A percentile compares a stretch with the other conserved stretches of the same genome.
phyloP scores from a whole-genome alignment of 768 basidiomycete genomes.

The Trametes villosa region DNA sequence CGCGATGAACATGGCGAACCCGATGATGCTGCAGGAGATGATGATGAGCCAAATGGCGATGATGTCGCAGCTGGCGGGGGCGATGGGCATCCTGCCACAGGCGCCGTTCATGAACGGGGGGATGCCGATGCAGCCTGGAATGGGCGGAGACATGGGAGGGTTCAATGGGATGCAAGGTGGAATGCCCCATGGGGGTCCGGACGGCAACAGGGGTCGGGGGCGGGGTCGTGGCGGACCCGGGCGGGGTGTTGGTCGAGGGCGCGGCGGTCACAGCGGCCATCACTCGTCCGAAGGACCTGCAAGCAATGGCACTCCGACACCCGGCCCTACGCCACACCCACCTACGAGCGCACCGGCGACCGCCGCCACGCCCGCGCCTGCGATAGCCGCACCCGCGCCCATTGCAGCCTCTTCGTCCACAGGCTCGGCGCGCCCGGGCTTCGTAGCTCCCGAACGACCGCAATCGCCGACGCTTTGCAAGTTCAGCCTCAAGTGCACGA shows the following conservation, averaged over 20 bases:
- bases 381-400: conserved; percentile 29
- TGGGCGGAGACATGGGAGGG: conserved; percentile 46
- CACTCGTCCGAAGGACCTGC: conserved; percentile 22
- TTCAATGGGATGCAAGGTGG: conserved; percentile 37
- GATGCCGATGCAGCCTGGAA: conserved; percentile 60
- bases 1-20: conserved; percentile 62
- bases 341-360: conserved; percentile 25
- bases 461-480: conserved; percentile 94
- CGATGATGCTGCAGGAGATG: conserved; percentile 82
- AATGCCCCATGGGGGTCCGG: conserved; percentile 52
- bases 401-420: conserved; percentile 18
- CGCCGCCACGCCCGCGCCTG: conserved; percentile 23
- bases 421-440: conserved; percentile 44
- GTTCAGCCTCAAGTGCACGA: conserved; percentile 89
- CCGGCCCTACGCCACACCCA: neutral
- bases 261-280: conserved; percentile 28
- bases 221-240: conserved; percentile 35
- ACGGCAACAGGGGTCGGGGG: conserved; percentile 25
- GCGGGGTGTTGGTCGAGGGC: conserved; percentile 25
- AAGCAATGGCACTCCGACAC: conserved; percentile 17
- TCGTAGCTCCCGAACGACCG: conserved; percentile 73
- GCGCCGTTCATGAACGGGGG: conserved; percentile 63
- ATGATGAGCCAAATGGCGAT: conserved; percentile 92
- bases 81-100: conserved; percentile 73
- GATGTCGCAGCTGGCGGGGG: conserved; percentile 90